Evolutionary conservation across 768 basidiomycete genomes (phyloP).

Genomic region (Collybiopsis confluens): DNA sequence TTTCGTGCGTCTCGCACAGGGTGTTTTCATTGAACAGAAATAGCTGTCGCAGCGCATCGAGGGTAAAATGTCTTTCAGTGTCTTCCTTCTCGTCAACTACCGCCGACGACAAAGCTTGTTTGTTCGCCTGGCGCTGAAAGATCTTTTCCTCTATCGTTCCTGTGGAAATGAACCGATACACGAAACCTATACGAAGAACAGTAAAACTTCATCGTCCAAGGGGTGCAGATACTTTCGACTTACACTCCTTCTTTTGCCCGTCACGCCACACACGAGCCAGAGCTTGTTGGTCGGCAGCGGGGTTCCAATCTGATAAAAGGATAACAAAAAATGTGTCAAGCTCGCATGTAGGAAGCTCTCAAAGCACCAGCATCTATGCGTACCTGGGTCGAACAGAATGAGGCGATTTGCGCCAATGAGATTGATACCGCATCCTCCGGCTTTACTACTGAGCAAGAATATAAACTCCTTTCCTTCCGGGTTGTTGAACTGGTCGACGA

Average conservation of each 20-base stretch:
- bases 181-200: slow-evolving; percentile 62
- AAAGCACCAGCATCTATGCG: background rate
- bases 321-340: slow-evolving; percentile 5
- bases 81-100: slow-evolving; percentile 98
- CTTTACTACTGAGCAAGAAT: slow-evolving; percentile 92
- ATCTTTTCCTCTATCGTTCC: slow-evolving; percentile 99
- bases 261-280: slow-evolving; percentile 99
- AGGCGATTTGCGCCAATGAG: slow-evolving; percentile 93
- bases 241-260: slow-evolving; percentile 99
- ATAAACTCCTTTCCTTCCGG: slow-evolving; percentile 92
- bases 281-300: slow-evolving; percentile 97
- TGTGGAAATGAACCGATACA: slow-evolving; percentile 96
- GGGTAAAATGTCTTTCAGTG: slow-evolving; percentile 90
- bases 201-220: background rate
- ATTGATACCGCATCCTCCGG: slow-evolving; percentile 96
- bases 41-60: slow-evolving; percentile 83
- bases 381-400: slow-evolving; percentile 94
- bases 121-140: slow-evolving; percentile 94
- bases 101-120: slow-evolving; percentile 95
- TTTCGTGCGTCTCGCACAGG: slow-evolving; percentile 92
- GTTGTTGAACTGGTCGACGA: slow-evolving; percentile 95
- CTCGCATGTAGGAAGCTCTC: no score
- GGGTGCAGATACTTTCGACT: slow-evolving; percentile 20
- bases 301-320: slow-evolving; percentile 99
- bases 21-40: slow-evolving; percentile 90